Percentiles rank a stretch among this genome's conserved stretches.
Conservation (phyloP, 2,329 filamentous ascomycete species). For the Pseudogymnoascus sp. region DNA sequence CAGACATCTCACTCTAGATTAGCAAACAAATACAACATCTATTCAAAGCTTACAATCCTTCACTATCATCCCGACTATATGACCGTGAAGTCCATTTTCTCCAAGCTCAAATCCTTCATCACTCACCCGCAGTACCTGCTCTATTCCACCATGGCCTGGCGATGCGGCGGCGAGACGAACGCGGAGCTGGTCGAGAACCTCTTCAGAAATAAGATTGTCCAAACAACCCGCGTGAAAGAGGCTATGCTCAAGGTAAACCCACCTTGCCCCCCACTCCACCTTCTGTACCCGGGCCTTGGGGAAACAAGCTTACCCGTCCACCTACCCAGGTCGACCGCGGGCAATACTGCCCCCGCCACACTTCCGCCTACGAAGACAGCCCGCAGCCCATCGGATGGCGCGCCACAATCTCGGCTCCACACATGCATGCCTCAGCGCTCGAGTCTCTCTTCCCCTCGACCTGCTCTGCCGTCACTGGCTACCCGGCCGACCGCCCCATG, state of each 20-base stretch:
- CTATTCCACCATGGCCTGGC: slow-evolving; percentile 71
- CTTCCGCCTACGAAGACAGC: slow-evolving; percentile 62
- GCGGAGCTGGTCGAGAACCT: slow-evolving; percentile 71
- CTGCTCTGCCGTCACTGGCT: slow-evolving; percentile 10
- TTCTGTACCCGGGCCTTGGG: background rate
- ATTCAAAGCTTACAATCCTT: background rate
- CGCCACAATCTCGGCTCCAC: slow-evolving; percentile 64
- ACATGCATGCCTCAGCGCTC: slow-evolving; percentile 62
- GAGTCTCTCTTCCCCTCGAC: slow-evolving; percentile 49
- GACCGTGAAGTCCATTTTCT: background rate
- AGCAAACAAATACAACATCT: slow-evolving; percentile 1
- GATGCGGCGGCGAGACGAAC: slow-evolving; percentile 69
- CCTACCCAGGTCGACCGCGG: slow-evolving; percentile 68
- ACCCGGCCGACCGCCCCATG: slow-evolving; percentile 20
- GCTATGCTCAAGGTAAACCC: slow-evolving; percentile 64
- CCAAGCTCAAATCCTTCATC: background rate
- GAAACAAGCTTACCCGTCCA: slow-evolving; percentile 9
- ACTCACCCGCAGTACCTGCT: background rate
- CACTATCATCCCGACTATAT: background rate
- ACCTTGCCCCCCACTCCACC: background rate
- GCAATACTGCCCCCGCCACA: slow-evolving; percentile 67
- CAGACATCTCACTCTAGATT: background rate
- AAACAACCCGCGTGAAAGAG: slow-evolving; percentile 59
- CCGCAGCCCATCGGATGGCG: slow-evolving; percentile 59
- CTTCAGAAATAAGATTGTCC: slow-evolving; percentile 62